These are phyloP conservation scores for Suhomyces bolitotheri DNA, from an alignment of 1,139 yeast genomes.

Conservation along the genomic window DNA sequence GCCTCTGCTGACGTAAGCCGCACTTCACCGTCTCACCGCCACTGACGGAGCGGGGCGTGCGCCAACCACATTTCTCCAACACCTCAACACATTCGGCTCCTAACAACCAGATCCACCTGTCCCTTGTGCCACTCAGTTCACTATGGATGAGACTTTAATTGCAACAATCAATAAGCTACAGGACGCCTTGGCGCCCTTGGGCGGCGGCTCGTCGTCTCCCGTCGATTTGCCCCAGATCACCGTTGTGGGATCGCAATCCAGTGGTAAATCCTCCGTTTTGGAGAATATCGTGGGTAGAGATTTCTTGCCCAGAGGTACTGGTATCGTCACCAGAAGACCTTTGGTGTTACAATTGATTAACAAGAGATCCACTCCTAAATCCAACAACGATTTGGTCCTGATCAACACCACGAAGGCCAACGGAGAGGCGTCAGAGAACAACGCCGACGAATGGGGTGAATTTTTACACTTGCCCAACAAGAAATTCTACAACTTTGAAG, in stretches of 20 bases:
- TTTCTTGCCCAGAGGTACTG: conserved; percentile 78
- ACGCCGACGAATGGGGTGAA: conserved; percentile 97
- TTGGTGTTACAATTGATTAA: conserved; percentile 73
- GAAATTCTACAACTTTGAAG: conserved; percentile 86
- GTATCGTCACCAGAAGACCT: conserved; percentile 80
- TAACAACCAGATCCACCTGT: conserved; percentile 1
- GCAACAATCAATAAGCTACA: conserved; percentile 90
- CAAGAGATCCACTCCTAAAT: conserved; percentile 44
- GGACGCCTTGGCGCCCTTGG: conserved; percentile 91
- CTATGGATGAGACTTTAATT: conserved; percentile 88
- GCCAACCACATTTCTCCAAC: conserved; percentile 3
- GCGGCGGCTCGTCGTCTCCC: conserved; percentile 81
- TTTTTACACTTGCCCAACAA: conserved; percentile 90
- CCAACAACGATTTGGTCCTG: conserved; percentile 30
- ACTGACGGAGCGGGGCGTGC: no score
- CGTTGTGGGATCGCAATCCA: conserved; percentile 78
- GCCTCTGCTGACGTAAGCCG: background rate
- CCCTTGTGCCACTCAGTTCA: conserved; percentile 5
- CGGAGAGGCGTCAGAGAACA: conserved; percentile 65
- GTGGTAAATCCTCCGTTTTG: conserved; percentile 76
- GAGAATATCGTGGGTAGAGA: conserved; percentile 80
- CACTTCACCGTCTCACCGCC: conserved; percentile 2
- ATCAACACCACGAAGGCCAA: conserved; percentile 39
- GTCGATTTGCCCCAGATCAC: conserved; percentile 80
- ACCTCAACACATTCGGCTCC: conserved; percentile 4